Evolutionary conservation across 768 basidiomycete species (phyloP).

Genomic region (Mycena latifolia): DNA sequence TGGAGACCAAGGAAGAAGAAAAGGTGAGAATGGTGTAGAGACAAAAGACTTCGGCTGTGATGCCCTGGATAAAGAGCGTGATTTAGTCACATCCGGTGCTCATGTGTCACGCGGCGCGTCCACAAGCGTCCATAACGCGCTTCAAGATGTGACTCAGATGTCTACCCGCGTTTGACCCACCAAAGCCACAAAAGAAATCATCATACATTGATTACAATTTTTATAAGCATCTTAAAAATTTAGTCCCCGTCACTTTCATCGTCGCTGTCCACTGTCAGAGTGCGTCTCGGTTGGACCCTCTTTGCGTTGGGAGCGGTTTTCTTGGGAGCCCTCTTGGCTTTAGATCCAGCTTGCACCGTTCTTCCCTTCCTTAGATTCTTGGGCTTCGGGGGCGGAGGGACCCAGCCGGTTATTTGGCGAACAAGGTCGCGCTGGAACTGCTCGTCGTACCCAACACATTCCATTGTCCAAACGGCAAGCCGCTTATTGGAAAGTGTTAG

Average conservation of each 20-base stretch:
- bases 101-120: too few relatives aligned
- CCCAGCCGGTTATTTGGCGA: slow-evolving; percentile 17
- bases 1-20: neutral
- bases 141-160: too few relatives aligned
- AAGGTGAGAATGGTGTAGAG: neutral
- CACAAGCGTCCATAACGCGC: too few relatives aligned
- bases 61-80: neutral
- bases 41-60: neutral
- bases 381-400: slow-evolving; percentile 7
- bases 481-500: slow-evolving; percentile 34
- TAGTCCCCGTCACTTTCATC: neutral
- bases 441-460: slow-evolving; percentile 55
- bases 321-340: neutral
- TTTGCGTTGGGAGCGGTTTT: neutral
- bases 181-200: too few relatives aligned
- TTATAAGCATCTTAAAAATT: neutral
- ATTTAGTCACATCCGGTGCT: too few relatives aligned
- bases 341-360: neutral
- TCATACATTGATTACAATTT: too few relatives aligned
- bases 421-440: slow-evolving; percentile 50
- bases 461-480: slow-evolving; percentile 53
- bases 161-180: too few relatives aligned
- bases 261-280: slow-evolving; percentile 3
- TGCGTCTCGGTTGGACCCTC: too few relatives aligned
- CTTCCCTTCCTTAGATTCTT: neutral